Conservation (phyloP, 352 stramenopile genomes). For the Phytophthora tubulina region DNA sequence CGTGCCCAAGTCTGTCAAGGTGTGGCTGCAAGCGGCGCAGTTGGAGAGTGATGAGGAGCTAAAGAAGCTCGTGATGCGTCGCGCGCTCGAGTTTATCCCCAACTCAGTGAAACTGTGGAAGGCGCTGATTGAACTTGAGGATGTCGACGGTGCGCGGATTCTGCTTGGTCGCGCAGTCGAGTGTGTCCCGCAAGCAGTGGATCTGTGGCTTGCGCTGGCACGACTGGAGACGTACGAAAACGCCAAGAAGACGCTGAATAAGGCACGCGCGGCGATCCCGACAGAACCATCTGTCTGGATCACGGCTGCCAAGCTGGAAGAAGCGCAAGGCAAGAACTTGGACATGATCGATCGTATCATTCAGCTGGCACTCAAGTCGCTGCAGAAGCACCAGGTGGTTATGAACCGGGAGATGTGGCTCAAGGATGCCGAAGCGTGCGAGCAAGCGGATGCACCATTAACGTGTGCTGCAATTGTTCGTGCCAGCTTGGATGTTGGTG, state of each 20-base stretch:
- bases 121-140: conserved; percentile 98
- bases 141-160: conserved; percentile 96
- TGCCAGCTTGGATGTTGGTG: conserved; percentile 93
- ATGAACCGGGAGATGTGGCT: conserved; percentile 97
- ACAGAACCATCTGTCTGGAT: conserved; percentile 99
- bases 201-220: conserved; percentile 99
- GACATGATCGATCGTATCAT: conserved; percentile 89
- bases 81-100: conserved; percentile 96
- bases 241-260: conserved; percentile 98
- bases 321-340: conserved; percentile 94
- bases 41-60: conserved; percentile 92
- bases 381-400: conserved; percentile 93
- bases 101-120: conserved; percentile 99
- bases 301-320: conserved; percentile 98
- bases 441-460: conserved; percentile 90
- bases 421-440: conserved; percentile 95
- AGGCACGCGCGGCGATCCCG: conserved; percentile 93
- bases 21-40: conserved; percentile 97
- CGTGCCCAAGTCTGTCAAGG: conserved; percentile 94
- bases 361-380: conserved; percentile 83
- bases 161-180: conserved; percentile 98
- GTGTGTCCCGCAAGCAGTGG: conserved; percentile 97
- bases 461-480: conserved; percentile 96
- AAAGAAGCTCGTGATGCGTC: conserved; percentile 92
- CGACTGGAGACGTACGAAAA: conserved; percentile 99